Base-by-base conservation (phyloP, 257 asterid genomes). In the Capsicum pubescens region DNA sequence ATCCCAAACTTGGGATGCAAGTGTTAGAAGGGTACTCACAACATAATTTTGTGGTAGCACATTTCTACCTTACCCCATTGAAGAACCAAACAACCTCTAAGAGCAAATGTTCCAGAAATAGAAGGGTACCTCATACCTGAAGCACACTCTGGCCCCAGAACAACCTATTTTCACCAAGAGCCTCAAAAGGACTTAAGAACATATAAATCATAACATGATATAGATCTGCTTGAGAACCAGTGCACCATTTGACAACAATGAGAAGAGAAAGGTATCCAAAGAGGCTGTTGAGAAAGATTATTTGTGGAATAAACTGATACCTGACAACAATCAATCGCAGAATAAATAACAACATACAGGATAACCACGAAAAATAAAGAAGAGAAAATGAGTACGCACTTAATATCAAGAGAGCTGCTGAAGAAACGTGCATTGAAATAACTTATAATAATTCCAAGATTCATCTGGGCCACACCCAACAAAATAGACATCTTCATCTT, bases 131-230 rank as follows among this genome's bases (percentile, higher is more conserved):
- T 67, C 93, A 55, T 91, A 84, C 98, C 98, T 95, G 98, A 87
- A 93, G 91, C 80, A 89, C 91, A 42, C 92, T 80, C 92, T 95
- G 98, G 87, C 98, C 98, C 98, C 96, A 87, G 89, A 95, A 92
- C 88, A 95, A 88, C 90, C 88, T 85, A 86, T 95, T 95, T 84
- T 92, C 98, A 71, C 93, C 90, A 87, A 95, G 94, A 90, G 91
- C 97, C 87, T 95, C 97, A 50, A 93, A 93, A 82, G 98, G 98
- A 87, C 98, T 92, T 83, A 95, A 89, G 93, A 95, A 95, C 97
- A 95, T 95, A 87, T 95, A 95, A 85, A 95, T 95, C 98, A 95
- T 95, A 83, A 95, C 98, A 86, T 95, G 98, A 88, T 95, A 95
- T 67, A 95, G 97, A 85, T 95, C 98, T 9, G 98, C 98, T 89